Percentiles rank a stretch among this genome's conserved stretches.
phyloP scores from a whole-genome alignment of 257 asterid species.

The Osmanthus fragrans region DNA sequence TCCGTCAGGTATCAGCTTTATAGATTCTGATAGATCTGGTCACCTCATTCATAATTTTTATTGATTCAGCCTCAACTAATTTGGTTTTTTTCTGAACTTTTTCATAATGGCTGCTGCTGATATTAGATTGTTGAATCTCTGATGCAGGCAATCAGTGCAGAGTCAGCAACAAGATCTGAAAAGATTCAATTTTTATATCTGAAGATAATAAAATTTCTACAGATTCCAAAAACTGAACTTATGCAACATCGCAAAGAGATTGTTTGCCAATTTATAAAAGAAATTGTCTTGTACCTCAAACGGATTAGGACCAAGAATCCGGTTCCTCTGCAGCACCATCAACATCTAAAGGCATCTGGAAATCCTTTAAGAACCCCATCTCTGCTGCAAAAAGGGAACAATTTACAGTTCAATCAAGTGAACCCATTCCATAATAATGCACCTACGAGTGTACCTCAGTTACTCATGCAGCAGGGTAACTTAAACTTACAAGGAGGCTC shows the following conservation, averaged over 20 bases:
- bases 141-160: slow-evolving; percentile 35
- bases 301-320: slow-evolving; percentile 1
- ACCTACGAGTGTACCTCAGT: slow-evolving; percentile 15
- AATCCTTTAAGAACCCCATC: slow-evolving; percentile 24
- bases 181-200: background rate
- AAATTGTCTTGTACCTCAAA: background rate
- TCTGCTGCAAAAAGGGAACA: slow-evolving; percentile 32
- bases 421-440: slow-evolving; percentile 1
- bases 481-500: slow-evolving; percentile 19
- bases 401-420: slow-evolving; percentile 15
- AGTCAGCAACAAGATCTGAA: slow-evolving; percentile 12
- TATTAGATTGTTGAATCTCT: slow-evolving; percentile 2
- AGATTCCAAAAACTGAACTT: slow-evolving; percentile 29
- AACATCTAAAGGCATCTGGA: slow-evolving; percentile 28
- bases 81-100: background rate
- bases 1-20: slow-evolving; percentile 23
- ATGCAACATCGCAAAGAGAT: slow-evolving; percentile 24
- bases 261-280: slow-evolving; percentile 13
- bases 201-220: slow-evolving; percentile 17
- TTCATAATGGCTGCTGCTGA: slow-evolving; percentile 4
- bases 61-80: background rate
- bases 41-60: background rate
- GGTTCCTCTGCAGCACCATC: slow-evolving; percentile 16
- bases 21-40: background rate
- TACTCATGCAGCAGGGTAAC: slow-evolving; percentile 28